Evolutionary conservation across 1,284 basidiomycete species (phyloP).

Genomic region (Boletellus deceptivus): DNA sequence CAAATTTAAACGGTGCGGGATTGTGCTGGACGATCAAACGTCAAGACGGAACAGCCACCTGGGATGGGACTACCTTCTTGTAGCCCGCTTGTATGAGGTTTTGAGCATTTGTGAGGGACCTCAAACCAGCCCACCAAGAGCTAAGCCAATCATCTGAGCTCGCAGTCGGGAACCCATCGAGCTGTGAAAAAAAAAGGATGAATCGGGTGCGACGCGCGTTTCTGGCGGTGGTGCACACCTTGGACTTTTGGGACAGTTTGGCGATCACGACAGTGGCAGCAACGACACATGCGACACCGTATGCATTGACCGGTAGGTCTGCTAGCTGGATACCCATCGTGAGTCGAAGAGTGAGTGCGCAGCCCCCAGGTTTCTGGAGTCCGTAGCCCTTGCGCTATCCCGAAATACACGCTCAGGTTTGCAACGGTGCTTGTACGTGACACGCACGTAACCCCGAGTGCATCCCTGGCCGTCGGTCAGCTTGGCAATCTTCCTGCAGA

Average conservation of each 20-base stretch:
- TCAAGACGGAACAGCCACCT: not conserved
- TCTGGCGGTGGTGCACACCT: not conserved
- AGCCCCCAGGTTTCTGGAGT: no score
- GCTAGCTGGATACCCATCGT: conserved; percentile 1
- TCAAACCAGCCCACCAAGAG: conserved; percentile 19
- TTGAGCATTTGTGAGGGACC: conserved; percentile 3
- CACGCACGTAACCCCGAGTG: no score
- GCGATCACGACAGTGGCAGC: not conserved
- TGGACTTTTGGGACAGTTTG: not conserved
- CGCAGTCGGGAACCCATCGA: conserved; percentile 4
- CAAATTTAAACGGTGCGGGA: conserved; percentile 40
- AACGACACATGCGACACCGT: not conserved
- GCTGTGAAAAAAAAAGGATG: not conserved
- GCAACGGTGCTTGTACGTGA: no score
- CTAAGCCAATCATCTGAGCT: conserved; percentile 16
- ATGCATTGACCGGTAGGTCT: not conserved
- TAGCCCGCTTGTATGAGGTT: conserved; percentile 24
- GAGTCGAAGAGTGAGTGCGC: no score
- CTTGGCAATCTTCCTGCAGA: no score
- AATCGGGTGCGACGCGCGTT: not conserved
- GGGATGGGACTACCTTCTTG: not conserved
- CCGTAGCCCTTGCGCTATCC: no score
- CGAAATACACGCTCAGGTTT: no score
- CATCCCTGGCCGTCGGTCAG: no score
- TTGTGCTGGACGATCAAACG: conserved; percentile 9